Base-by-base conservation (phyloP, 2,329 filamentous ascomycete genomes). In the Colletotrichum acutatum region DNA sequence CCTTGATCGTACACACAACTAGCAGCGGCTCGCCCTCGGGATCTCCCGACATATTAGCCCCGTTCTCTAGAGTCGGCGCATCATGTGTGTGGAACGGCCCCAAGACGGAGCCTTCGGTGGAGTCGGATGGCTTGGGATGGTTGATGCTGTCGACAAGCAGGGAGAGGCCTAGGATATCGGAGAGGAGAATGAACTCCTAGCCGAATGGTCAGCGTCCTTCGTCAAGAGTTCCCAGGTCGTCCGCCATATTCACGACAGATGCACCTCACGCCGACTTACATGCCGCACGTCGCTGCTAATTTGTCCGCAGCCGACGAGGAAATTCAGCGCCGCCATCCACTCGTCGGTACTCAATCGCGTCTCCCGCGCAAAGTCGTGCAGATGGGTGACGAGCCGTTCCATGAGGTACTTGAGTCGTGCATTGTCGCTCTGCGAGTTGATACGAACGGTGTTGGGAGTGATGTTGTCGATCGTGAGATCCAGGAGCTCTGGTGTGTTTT, bases 41-140 rank as follows among this genome's bases (percentile, higher is more conserved):
- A 74, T 94, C 93, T 65, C 89, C 87, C 0, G 90, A 90, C 78
- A 95, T 93, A 30, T 79, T 76, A 4, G 83, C 83, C 2, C 93
- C 93, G 42, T 88, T 82, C 1, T 81, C 72, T 6, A 87, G 82
- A 2, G 79, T 70, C 14, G 89, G 84, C 2, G 92, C 92, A 76
- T 94, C 92, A 78, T 93, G 91, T 0, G 92, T 94, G 83, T 95
- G 92, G 84, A 94, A 95, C n/a, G 93, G 93, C 0, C 93, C 93
- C 0, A 95, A 86, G n/a, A 95, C 92, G 0, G 92, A 94, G 72
- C 93, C 92, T 82, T 95, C 92, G 14, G 93, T 95, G 53, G 87
- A 88, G 61, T 85, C 81, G 1, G 87, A 76, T 0, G 92, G 92
- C 81, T 94, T 95, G 5, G 93, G 93, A 80, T 95, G 93, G 81